Percentiles rank a stretch among this genome's conserved stretches.
Evolutionary conservation across 352 stramenopile species (phyloP).

Genomic region (Globisporangium radiosum): DNA sequence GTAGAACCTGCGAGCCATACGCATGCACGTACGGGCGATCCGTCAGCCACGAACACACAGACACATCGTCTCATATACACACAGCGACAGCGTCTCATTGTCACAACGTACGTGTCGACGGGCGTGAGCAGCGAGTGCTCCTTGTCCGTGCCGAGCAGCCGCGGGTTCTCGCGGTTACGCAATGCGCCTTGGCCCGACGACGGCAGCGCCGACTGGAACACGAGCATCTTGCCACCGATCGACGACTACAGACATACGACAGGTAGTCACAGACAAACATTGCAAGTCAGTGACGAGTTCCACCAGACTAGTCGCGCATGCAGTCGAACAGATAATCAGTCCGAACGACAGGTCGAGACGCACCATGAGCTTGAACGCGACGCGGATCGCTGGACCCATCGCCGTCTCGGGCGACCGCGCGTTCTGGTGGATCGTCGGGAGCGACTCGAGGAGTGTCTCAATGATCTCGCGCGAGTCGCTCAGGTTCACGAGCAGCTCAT

Average conservation of each 20-base stretch:
- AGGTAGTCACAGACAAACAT: conserved; percentile 13
- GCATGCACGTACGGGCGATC: no score
- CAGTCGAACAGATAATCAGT: conserved; percentile 57
- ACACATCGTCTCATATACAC: no score
- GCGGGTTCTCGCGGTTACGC: conserved; percentile 80
- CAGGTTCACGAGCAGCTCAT: conserved; percentile 98
- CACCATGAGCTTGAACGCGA: conserved; percentile 97
- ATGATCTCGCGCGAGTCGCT: conserved; percentile 91
- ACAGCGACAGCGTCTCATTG: no score
- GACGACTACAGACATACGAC: conserved; percentile 35
- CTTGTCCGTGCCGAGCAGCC: conserved; percentile 79
- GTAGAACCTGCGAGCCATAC: conserved; percentile 64
- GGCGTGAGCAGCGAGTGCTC: conserved; percentile 89
- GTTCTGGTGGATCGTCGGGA: conserved; percentile 89
- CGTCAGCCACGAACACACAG: background rate
- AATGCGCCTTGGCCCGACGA: conserved; percentile 69
- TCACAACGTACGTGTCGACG: conserved; percentile 58
- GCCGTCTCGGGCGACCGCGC: conserved; percentile 69
- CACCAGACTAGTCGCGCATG: background rate
- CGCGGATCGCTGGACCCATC: conserved; percentile 87
- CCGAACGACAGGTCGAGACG: conserved; percentile 37
- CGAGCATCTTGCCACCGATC: conserved; percentile 85
- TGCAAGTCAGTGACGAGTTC: conserved; percentile 8
- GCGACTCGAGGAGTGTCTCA: conserved; percentile 93
- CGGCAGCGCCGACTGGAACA: conserved; percentile 84